Percentiles rank a stretch among this genome's conserved stretches.
These are phyloP conservation scores for Lanmaoa pseudosensibilis DNA, from an alignment of 768 basidiomycete species.

Conservation along the genomic window DNA sequence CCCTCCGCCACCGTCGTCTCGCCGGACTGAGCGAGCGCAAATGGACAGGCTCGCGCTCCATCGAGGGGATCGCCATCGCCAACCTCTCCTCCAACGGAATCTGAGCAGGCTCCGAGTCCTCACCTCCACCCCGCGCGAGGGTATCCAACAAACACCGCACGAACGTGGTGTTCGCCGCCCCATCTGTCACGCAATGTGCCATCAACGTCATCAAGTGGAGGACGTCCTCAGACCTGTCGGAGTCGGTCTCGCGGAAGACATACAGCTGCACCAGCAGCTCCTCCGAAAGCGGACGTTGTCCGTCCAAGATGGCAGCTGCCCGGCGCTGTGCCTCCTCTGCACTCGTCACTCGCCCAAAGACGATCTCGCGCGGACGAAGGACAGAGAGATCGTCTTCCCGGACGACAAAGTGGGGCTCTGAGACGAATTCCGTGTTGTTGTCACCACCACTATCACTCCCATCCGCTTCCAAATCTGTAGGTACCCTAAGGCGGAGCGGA, in stretches of 20 bases:
- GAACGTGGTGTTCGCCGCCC: slow-evolving; percentile 42
- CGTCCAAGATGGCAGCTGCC: slow-evolving; percentile 33
- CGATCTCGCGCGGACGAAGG: slow-evolving; percentile 41
- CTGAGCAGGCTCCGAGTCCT: slow-evolving; percentile 3
- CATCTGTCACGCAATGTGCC: slow-evolving; percentile 54
- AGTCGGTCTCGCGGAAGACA: slow-evolving; percentile 37
- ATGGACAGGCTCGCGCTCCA: slow-evolving; percentile 36
- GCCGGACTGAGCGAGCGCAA: slow-evolving; percentile 34
- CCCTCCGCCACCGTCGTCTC: slow-evolving; percentile 46
- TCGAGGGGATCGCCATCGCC: slow-evolving; percentile 39
- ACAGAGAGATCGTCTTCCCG: slow-evolving; percentile 35
- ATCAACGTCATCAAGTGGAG: slow-evolving; percentile 45
- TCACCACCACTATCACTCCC: background rate
- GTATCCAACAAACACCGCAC: slow-evolving; percentile 47
- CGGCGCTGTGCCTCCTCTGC: slow-evolving; percentile 35
- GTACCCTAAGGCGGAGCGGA: background rate
- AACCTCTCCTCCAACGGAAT: slow-evolving; percentile 41
- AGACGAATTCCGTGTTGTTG: background rate
- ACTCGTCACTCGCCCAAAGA: slow-evolving; percentile 34
- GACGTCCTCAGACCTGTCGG: slow-evolving; percentile 32
- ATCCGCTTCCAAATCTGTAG: background rate
- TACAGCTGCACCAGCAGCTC: slow-evolving; percentile 42
- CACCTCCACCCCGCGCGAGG: slow-evolving; percentile 21
- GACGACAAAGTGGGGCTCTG: slow-evolving; percentile 40
- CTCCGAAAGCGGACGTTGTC: slow-evolving; percentile 42